Evolutionary conservation across 1,284 basidiomycete species (phyloP).

Genomic region (Heterobasidion parviporum): DNA sequence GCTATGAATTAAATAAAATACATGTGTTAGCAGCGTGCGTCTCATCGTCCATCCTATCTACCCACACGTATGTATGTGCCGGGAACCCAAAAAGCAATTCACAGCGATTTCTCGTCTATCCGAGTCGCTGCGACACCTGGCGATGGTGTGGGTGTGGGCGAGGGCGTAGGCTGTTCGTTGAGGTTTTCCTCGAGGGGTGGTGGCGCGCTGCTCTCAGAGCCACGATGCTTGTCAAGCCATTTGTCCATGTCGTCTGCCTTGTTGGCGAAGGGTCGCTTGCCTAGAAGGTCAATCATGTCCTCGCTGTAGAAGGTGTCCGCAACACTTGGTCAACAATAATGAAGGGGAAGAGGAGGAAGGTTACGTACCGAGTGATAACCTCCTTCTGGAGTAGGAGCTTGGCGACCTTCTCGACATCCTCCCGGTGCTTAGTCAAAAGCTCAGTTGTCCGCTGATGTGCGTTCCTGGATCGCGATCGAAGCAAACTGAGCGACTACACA

Average conservation of each 20-base stretch:
- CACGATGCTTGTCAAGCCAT: slow-evolving; percentile 75
- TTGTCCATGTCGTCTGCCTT: slow-evolving; percentile 89
- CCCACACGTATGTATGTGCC: background rate
- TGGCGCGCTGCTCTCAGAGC: slow-evolving; percentile 40
- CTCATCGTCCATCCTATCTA: background rate
- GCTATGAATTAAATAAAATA: slow-evolving; percentile 2
- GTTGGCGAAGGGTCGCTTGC: slow-evolving; percentile 76
- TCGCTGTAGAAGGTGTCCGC: slow-evolving; percentile 35
- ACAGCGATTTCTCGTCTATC: slow-evolving; percentile 21
- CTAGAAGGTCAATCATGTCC: slow-evolving; percentile 84
- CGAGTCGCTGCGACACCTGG: slow-evolving; percentile 41
- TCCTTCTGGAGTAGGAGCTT: slow-evolving; percentile 88
- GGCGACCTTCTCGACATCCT: slow-evolving; percentile 93
- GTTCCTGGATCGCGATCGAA: slow-evolving; percentile 31
- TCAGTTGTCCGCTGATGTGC: slow-evolving; percentile 84
- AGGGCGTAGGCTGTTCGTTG: slow-evolving; percentile 14
- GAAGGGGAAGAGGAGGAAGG: background rate
- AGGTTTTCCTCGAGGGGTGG: slow-evolving; percentile 40
- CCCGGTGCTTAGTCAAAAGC: slow-evolving; percentile 76
- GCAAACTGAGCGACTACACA: background rate
- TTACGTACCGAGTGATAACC: slow-evolving; percentile 78
- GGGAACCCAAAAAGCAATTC: background rate
- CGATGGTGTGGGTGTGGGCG: slow-evolving; percentile 29
- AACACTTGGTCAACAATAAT: slow-evolving; percentile 6
- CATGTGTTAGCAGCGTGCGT: slow-evolving; percentile 2